These are phyloP conservation scores for Aspergillus puulaauensis DNA, from an alignment of 2,329 filamentous ascomycete species.

Conservation along the genomic window DNA sequence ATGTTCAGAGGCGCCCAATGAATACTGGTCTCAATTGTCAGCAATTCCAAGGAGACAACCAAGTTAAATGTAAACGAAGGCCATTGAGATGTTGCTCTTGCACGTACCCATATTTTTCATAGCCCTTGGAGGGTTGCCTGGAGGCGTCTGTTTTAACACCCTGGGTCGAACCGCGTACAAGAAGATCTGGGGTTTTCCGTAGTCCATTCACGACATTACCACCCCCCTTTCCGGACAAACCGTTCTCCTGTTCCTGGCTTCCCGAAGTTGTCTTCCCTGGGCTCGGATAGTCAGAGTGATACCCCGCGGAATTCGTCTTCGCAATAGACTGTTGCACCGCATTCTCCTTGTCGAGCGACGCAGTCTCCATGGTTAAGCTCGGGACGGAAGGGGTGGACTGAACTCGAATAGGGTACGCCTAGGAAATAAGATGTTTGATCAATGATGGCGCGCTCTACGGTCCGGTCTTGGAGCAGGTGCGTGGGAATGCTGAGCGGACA, in stretches of 20 bases:
- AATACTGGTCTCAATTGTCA: conserved; percentile 52
- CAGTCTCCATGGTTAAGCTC: conserved; percentile 2
- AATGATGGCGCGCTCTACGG: too few relatives aligned
- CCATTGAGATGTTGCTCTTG: not conserved
- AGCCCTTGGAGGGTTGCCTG: not conserved
- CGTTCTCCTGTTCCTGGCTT: not conserved
- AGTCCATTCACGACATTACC: not conserved
- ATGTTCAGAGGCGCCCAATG: conserved; percentile 80
- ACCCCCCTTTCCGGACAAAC: not conserved
- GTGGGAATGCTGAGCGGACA: not conserved
- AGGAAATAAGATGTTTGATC: not conserved
- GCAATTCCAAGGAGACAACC: not conserved
- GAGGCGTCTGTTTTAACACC: not conserved
- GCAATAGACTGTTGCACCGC: not conserved
- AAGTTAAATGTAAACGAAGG: not conserved
- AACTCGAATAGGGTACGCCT: not conserved
- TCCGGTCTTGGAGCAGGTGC: not conserved
- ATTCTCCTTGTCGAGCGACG: conserved; percentile 3
- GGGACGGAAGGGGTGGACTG: not conserved
- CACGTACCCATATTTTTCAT: conserved; percentile 12
- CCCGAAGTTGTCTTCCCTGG: not conserved
- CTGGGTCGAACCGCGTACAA: not conserved
- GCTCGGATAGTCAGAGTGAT: not conserved
- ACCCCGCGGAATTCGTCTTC: not conserved
- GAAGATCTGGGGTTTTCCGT: not conserved